Evolutionary conservation across 2,329 filamentous ascomycete genomes (phyloP), one percentile per base, ranked within the genome.

Genomic region (Neonectria ditissima): DNA sequence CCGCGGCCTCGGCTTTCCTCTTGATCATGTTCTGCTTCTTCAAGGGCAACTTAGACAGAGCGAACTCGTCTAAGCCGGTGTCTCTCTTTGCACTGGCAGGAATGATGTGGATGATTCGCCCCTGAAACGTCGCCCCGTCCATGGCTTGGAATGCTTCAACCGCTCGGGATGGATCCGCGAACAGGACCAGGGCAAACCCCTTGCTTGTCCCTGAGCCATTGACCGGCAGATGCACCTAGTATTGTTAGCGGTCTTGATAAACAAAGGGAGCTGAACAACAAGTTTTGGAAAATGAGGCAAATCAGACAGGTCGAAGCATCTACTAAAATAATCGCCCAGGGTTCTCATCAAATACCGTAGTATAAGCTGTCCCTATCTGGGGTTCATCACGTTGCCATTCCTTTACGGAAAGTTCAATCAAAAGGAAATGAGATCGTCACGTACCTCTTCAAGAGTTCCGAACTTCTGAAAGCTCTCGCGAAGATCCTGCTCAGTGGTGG

Each of bases 331-430:
- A 87, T 93, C 90, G 94, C 90, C 91, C 91, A 90, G 89, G 83
- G 80, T 86, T 93, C 85, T 89, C 92, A 94, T 97, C 94, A 98
- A 84, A 85, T 93, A 92, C 93, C 82, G 79, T 74, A 85, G 92
- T 92, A 95, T 97, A 92, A 94, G 95, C 89, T 98, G 96, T 98
- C 96, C 96, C 96, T 98, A 98, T 98, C 96, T 92, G 92, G 92
- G 88, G 83, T 93, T 98, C 95, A 98, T 98, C 96, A 95, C 87
- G 80, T 82, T 83, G 85, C 66, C 59, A 61, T 53, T 63, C 59
- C 52, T 59, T 11, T 43, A 41, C 9, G 59, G 44, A 52, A 55
- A 59, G 63, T 62, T 45, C 47, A 66, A 59, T 53, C 9, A 71
- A 65, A 59, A 58, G 51, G 51, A 55, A 44, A 47, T 39, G 28